These are phyloP conservation scores for Mortierella sp. DNA, from an alignment of 371 early-diverging fungal genomes.

Conservation along the genomic window DNA sequence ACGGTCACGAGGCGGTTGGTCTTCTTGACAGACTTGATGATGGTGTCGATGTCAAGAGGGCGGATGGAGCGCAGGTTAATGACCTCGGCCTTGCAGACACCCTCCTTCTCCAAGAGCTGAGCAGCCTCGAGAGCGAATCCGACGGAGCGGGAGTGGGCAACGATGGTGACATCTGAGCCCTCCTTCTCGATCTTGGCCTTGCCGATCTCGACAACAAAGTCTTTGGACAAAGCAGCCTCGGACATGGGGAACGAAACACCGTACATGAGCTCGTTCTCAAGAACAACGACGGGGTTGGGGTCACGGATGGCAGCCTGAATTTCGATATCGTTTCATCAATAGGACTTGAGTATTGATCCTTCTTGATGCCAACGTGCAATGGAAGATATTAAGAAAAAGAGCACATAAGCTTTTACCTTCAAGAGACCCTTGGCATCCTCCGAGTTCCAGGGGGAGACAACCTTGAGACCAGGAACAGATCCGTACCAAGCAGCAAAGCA, in stretches of 20 bases:
- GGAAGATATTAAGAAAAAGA: too few species aligned
- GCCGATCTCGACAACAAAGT: conserved; percentile 95
- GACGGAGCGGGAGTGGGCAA: conserved; percentile 95
- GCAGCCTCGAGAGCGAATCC: conserved; percentile 94
- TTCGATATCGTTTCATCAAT: too few species aligned
- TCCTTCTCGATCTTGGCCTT: conserved; percentile 97
- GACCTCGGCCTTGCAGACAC: conserved; percentile 81
- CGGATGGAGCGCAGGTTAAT: conserved; percentile 99
- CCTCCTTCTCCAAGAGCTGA: conserved; percentile 86
- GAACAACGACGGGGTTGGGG: conserved; percentile 97
- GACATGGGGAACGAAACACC: conserved; percentile 89
- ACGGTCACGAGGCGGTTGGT: conserved; percentile 98
- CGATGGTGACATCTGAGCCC: conserved; percentile 94
- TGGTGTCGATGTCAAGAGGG: conserved; percentile 96
- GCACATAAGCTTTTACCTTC: too few species aligned
- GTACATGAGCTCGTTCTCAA: conserved; percentile 99
- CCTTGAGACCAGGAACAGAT: conserved; percentile 98
- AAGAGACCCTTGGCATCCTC: conserved; percentile 98
- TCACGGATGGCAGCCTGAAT: conserved; percentile 98
- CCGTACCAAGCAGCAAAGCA: conserved; percentile 99
- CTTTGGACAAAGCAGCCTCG: conserved; percentile 83
- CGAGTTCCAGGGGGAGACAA: conserved; percentile 97
- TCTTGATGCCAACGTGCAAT: too few species aligned
- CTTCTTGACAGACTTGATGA: conserved; percentile 95
- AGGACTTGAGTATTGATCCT: too few species aligned